These are phyloP conservation scores for Eucalyptus albens DNA, from an alignment of 345 rosid genomes.

Conservation along the genomic window DNA sequence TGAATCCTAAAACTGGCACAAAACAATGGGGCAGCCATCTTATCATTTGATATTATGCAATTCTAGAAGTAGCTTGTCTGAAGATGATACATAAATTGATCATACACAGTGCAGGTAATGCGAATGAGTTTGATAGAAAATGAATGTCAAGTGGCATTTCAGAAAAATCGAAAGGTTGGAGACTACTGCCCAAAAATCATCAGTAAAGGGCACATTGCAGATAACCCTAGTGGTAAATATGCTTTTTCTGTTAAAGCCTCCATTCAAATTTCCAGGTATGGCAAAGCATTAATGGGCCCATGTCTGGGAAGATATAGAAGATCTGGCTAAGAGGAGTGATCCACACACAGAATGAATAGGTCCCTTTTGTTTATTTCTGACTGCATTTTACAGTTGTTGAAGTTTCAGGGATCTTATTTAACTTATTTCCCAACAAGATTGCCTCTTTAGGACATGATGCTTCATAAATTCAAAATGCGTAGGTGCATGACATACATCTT, in stretches of 20 bases:
- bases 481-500: not conserved
- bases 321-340: not conserved
- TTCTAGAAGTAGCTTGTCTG: not conserved
- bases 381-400: not conserved
- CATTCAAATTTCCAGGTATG: not conserved
- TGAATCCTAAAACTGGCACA: slow-evolving; percentile 48
- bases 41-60: not conserved
- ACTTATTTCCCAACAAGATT: not conserved
- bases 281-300: not conserved
- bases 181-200: not conserved
- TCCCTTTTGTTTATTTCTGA: not conserved
- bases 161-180: not conserved
- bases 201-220: not conserved
- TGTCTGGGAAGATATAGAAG: not conserved
- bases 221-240: not conserved
- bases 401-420: not conserved
- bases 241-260: not conserved
- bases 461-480: not conserved
- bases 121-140: not conserved
- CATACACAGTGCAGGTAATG: not conserved
- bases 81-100: not conserved
- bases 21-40: not conserved
- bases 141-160: not conserved
- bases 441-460: not conserved
- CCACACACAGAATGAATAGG: not conserved